These are phyloP conservation scores for Alternaria ethzedia DNA, from an alignment of 2,329 filamentous ascomycete species.

Conservation along the genomic window DNA sequence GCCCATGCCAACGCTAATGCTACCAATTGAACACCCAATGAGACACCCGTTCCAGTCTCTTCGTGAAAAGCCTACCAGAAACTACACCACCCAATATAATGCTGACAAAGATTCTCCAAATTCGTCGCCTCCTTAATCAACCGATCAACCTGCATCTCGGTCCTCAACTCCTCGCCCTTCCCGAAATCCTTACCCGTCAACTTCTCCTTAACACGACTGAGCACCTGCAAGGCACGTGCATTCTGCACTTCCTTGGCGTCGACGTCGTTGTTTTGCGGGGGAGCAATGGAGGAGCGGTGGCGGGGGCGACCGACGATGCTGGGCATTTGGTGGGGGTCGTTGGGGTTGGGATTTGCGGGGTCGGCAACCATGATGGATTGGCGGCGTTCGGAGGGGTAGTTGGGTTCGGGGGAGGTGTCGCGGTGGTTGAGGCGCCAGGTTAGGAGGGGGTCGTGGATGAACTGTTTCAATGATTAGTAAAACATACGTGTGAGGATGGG, in stretches of 20 bases:
- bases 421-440: constrained; percentile 85
- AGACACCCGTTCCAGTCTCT: not conserved
- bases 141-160: constrained; percentile 90
- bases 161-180: constrained; percentile 74
- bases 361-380: constrained; percentile 62
- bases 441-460: constrained; percentile 98
- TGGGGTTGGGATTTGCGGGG: constrained; percentile 21
- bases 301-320: constrained; percentile 41
- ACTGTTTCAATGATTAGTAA: constrained; percentile 58
- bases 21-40: not conserved
- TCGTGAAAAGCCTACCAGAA: constrained; percentile 72
- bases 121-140: constrained; percentile 95
- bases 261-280: constrained; percentile 47
- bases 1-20: constrained; percentile 9
- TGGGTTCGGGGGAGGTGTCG: constrained; percentile 62
- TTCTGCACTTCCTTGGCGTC: constrained; percentile 81
- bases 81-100: constrained; percentile 99
- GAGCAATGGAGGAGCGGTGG: constrained; percentile 44
- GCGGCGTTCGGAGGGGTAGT: constrained; percentile 67
- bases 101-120: constrained; percentile 95
- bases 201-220: constrained; percentile 93
- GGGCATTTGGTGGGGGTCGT: constrained; percentile 27
- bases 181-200: constrained; percentile 93
- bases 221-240: constrained; percentile 86
- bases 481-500: too few species aligned